Conservation (phyloP, 768 basidiomycete species). For the Boletus patriciae region DNA sequence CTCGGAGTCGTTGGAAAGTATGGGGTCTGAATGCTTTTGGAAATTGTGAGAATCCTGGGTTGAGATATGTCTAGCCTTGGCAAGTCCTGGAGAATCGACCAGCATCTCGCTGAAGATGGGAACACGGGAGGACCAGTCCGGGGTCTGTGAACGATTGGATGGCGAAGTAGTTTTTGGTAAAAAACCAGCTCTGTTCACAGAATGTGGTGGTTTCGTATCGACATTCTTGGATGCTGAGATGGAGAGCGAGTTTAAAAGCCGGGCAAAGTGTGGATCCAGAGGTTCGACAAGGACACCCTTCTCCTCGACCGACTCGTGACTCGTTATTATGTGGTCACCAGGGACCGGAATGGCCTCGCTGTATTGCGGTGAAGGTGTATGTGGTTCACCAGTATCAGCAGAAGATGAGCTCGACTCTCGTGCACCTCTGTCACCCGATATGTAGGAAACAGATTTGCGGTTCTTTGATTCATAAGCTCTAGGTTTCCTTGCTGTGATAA, state of each 20-base stretch:
- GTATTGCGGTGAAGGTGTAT: conserved; percentile 64
- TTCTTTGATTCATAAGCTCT: conserved; percentile 37
- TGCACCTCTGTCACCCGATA: conserved; percentile 35
- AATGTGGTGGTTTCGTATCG: conserved; percentile 10
- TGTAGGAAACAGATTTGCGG: conserved; percentile 35
- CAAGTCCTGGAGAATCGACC: conserved; percentile 6
- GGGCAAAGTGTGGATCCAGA: conserved; percentile 71
- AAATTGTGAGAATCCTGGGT: conserved; percentile 3
- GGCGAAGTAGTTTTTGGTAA: conserved; percentile 12
- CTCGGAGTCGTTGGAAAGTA: neutral
- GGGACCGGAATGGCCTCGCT: conserved; percentile 38
- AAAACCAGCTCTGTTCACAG: conserved; percentile 3
- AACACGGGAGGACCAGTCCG: conserved; percentile 36
- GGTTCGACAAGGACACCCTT: conserved; percentile 28
- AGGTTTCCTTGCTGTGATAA: conserved; percentile 65
- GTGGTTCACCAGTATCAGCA: conserved; percentile 57
- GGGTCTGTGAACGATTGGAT: conserved; percentile 21
- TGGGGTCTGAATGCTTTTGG: conserved; percentile 2
- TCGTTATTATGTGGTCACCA: conserved; percentile 17
- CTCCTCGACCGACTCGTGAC: conserved; percentile 37
- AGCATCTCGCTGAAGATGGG: conserved; percentile 21
- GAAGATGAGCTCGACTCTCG: conserved; percentile 72
- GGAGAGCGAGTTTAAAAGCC: conserved; percentile 61
- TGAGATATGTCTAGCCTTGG: conserved; percentile 4
- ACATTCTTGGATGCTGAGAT: conserved; percentile 47